Conservation (phyloP, 768 basidiomycete species). For the Pleurotus djamor region DNA sequence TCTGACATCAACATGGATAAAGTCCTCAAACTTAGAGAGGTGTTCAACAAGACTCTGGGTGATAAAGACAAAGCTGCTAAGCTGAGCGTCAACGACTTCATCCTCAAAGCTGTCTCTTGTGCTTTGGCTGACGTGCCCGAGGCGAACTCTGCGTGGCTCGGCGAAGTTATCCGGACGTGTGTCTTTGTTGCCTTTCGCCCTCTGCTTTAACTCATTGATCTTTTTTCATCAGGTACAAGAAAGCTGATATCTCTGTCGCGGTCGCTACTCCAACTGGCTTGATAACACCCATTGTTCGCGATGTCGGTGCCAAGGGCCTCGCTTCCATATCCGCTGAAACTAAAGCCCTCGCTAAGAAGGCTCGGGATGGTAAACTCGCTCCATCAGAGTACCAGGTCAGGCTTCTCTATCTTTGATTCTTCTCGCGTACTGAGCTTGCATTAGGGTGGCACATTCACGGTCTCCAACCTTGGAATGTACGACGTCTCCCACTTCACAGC, state of each 20-base stretch:
- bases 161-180: slow-evolving; percentile 92
- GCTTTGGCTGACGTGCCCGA: slow-evolving; percentile 95
- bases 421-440: background rate
- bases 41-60: slow-evolving; percentile 88
- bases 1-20: slow-evolving; percentile 97
- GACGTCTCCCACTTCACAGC: slow-evolving; percentile 95
- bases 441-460: slow-evolving; percentile 96
- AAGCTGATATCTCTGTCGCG: slow-evolving; percentile 95
- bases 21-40: slow-evolving; percentile 88
- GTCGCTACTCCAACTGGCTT: slow-evolving; percentile 95
- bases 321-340: slow-evolving; percentile 90
- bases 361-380: slow-evolving; percentile 93
- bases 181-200: slow-evolving; percentile 24
- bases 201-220: background rate
- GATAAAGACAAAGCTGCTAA: slow-evolving; percentile 91
- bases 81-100: slow-evolving; percentile 97
- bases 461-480: slow-evolving; percentile 99
- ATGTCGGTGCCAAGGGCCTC: slow-evolving; percentile 90
- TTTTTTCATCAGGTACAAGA: slow-evolving; percentile 69
- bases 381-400: slow-evolving; percentile 94
- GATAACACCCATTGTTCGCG: slow-evolving; percentile 96
- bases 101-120: slow-evolving; percentile 91
- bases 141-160: slow-evolving; percentile 97
- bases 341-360: slow-evolving; percentile 91
- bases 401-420: slow-evolving; percentile 1